A percentile compares a stretch with the other conserved stretches of the same genome.
These are phyloP conservation scores for Allium sativum DNA, from an alignment of 106 monocot species.

Conservation along the genomic window DNA sequence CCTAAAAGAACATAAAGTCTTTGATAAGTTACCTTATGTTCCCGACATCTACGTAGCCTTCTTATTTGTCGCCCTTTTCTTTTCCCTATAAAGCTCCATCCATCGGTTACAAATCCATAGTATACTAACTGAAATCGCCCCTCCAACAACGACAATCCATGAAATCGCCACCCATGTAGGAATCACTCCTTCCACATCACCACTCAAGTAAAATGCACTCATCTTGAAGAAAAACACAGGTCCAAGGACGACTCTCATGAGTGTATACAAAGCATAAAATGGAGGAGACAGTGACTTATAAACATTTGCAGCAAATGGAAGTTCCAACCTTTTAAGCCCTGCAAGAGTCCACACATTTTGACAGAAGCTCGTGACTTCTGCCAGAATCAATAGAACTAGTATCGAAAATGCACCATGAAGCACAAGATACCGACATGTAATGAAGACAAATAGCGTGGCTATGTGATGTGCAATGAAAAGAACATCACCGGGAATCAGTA, in stretches of 20 bases:
- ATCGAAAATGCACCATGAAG: slow-evolving; percentile 69
- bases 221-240: slow-evolving; percentile 83
- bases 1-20: too few species aligned
- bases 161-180: slow-evolving; percentile 74
- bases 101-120: slow-evolving; percentile 78
- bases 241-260: slow-evolving; percentile 63
- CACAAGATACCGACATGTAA: slow-evolving; percentile 72
- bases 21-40: too few species aligned
- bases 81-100: slow-evolving; percentile 59
- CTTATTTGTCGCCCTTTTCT: not conserved
- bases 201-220: slow-evolving; percentile 56
- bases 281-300: slow-evolving; percentile 46
- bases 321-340: slow-evolving; percentile 37
- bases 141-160: slow-evolving; percentile 80
- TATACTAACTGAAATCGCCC: slow-evolving; percentile 77
- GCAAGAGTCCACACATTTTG: slow-evolving; percentile 93
- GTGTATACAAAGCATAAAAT: slow-evolving; percentile 61
- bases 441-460: slow-evolving; percentile 89
- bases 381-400: slow-evolving; percentile 61
- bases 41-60: too few species aligned
- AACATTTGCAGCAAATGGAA: slow-evolving; percentile 29
- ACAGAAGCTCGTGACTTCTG: slow-evolving; percentile 74
- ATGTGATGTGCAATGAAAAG: slow-evolving; percentile 96
- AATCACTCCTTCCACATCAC: slow-evolving; percentile 48
- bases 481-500: slow-evolving; percentile 50